A percentile compares a stretch with the other conserved stretches of the same genome.
Conservation (phyloP, 768 basidiomycete species). For the Boletus reticuloceps region DNA sequence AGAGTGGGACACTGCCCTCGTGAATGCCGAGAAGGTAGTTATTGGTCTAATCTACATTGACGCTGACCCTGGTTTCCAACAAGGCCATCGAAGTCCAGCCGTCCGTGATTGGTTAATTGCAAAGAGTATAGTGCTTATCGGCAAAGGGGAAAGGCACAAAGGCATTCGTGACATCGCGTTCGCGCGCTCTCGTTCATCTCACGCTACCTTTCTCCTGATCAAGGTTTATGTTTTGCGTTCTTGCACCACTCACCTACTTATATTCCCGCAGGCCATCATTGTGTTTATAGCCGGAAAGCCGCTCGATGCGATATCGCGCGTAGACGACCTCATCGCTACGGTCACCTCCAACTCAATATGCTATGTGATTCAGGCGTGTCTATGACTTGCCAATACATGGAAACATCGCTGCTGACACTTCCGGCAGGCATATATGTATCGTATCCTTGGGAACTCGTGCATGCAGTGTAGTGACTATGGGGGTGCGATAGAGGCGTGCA, state of each 20-base stretch:
- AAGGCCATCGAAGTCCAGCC: background rate
- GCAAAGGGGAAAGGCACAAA: background rate
- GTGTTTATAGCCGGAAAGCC: background rate
- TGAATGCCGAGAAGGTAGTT: background rate
- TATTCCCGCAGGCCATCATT: background rate
- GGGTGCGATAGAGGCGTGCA: background rate
- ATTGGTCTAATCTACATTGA: background rate
- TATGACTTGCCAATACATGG: no score
- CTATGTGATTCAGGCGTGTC: background rate
- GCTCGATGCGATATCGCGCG: background rate
- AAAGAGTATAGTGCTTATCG: background rate
- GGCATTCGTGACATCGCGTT: background rate
- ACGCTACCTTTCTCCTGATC: background rate
- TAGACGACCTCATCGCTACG: background rate
- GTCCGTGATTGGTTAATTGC: background rate
- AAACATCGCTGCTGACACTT: no score
- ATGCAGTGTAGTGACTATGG: background rate
- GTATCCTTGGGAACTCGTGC: background rate
- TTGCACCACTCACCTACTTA: no score
- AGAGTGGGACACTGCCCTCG: background rate
- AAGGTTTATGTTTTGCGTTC: constrained; percentile 20
- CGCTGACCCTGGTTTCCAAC: background rate
- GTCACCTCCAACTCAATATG: background rate
- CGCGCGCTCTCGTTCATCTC: background rate
- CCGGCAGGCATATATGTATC: background rate